Evolutionary conservation across 2,329 filamentous ascomycete species (phyloP).

Genomic region (Rosellinia necatrix): DNA sequence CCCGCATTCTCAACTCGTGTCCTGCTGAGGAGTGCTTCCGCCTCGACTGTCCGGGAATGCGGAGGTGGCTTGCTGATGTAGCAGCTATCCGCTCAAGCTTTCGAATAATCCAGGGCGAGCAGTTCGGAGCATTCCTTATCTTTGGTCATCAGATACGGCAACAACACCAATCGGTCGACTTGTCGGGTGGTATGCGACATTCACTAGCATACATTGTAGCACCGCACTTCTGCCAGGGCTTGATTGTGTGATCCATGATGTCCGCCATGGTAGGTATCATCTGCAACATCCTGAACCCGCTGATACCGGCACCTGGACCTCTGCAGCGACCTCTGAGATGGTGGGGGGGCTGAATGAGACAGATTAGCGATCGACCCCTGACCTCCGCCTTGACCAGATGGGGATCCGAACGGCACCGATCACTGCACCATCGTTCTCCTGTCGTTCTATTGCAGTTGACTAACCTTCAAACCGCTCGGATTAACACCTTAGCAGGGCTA

Average conservation of each 20-base stretch:
- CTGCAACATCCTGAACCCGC: slow-evolving; percentile 1
- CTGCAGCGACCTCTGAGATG: not conserved
- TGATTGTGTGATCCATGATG: slow-evolving; percentile 1
- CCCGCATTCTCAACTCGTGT: not conserved
- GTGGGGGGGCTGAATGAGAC: slow-evolving; percentile 10
- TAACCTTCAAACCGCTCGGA: slow-evolving; percentile 8
- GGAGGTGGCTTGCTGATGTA: not conserved
- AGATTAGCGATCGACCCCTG: slow-evolving; percentile 14
- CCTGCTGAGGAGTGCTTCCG: not conserved
- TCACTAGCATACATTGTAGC: too few relatives aligned
- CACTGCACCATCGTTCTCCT: too few relatives aligned
- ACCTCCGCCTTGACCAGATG: not conserved
- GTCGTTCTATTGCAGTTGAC: too few relatives aligned
- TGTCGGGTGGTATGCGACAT: not conserved
- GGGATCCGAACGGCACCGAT: too few relatives aligned
- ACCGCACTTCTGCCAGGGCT: not conserved
- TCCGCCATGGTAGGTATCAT: not conserved
- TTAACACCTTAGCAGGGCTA: slow-evolving; percentile 9
- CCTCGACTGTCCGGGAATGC: not conserved
- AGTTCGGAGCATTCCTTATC: not conserved
- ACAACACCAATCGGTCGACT: not conserved
- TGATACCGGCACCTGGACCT: slow-evolving; percentile 7
- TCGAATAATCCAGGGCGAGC: too few relatives aligned
- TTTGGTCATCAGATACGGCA: not conserved
- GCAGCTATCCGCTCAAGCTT: not conserved